phyloP scores from a whole-genome alignment of 106 monocot species.

The Allium fistulosum region DNA sequence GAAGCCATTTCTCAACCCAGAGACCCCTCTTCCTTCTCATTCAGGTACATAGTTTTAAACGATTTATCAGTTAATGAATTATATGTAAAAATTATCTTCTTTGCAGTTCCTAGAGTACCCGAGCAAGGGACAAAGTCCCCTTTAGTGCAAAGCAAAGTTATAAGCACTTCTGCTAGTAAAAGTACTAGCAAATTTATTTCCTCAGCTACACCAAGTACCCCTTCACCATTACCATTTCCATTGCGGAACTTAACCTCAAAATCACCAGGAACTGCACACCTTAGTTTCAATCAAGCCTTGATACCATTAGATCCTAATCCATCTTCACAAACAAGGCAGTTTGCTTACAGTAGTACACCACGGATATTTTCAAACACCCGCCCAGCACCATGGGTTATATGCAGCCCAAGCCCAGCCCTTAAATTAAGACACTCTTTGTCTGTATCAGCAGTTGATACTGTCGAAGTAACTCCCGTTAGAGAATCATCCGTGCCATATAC shows the following conservation, averaged over 20 bases:
- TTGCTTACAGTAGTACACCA: constrained; percentile 23
- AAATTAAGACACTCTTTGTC: constrained; percentile 6
- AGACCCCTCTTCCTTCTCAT: constrained; percentile 48
- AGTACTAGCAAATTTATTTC: constrained; percentile 26
- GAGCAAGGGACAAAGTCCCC: constrained; percentile 30
- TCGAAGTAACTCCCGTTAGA: constrained; percentile 26
- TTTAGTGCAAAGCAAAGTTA: constrained; percentile 39
- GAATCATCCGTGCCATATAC: constrained; percentile 25
- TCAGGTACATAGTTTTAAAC: constrained; percentile 32
- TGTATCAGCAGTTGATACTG: constrained; percentile 31
- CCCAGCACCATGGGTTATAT: constrained; percentile 31
- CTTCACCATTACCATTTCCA: constrained; percentile 43
- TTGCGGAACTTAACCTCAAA: constrained; percentile 31
- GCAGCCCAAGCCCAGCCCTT: constrained; percentile 29
- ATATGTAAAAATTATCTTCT: not conserved
- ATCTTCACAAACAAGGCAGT: constrained; percentile 36
- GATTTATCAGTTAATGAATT: not conserved
- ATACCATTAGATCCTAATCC: constrained; percentile 53
- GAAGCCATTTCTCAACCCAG: constrained; percentile 41
- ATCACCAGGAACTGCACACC: constrained; percentile 30
- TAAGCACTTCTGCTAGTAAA: constrained; percentile 17
- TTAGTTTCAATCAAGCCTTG: constrained; percentile 46
- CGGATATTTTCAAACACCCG: constrained; percentile 33
- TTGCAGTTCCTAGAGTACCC: constrained; percentile 31
- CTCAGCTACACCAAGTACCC: constrained; percentile 16